Base-by-base conservation (phyloP, 495 filamentous ascomycete species). In the Talaromyces thailandensis region DNA sequence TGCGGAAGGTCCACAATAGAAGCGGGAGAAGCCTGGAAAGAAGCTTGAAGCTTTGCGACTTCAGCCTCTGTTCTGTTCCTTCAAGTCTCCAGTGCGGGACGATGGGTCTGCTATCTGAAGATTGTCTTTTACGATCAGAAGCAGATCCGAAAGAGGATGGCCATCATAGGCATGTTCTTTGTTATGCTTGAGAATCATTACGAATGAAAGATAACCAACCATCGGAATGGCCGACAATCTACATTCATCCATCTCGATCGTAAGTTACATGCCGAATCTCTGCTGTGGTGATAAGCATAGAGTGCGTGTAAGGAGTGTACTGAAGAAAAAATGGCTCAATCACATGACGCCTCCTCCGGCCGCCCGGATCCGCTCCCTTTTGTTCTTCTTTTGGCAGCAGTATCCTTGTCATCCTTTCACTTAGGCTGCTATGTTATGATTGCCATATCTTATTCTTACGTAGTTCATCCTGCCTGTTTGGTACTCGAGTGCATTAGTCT, bases 1-100 rank as follows among this genome's bases (percentile, higher is more conserved):
- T 48, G 43, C 43, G 43, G 43, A 18, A 76, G 76, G 74, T 75
- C 76, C 76, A 79, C 76, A 72, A 77, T 77, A 66, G 75, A 77
- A 76, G 72, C 75, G 76, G 75, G 71, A 79, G 74, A 77, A 77
- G 75, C 76, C 75, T 71, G 68, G 65, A 67, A 63, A 67, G 43
- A 48, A 48, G 43, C 43, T 48, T 21, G 43, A 48, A 48, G 43
- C 43, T 48, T 48, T 48, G 43, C 35, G 35, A 40, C 35, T 40
- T 40, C 16, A 40, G 35, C 35, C 35, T 40, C 35, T 40, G 35
- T 40, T n/a, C 35, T 40, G 35, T 40, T 40, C 35, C 35, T 40
- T 40, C 69, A 71, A 56, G 50, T 24, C 55, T 66, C 66, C 65
- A 43, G 51, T 69, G 70, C 71, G 70, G 70, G 69, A 40, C 35